Conservation (phyloP, 2,329 filamentous ascomycete species). For the Tolypocladium pustulatum region DNA sequence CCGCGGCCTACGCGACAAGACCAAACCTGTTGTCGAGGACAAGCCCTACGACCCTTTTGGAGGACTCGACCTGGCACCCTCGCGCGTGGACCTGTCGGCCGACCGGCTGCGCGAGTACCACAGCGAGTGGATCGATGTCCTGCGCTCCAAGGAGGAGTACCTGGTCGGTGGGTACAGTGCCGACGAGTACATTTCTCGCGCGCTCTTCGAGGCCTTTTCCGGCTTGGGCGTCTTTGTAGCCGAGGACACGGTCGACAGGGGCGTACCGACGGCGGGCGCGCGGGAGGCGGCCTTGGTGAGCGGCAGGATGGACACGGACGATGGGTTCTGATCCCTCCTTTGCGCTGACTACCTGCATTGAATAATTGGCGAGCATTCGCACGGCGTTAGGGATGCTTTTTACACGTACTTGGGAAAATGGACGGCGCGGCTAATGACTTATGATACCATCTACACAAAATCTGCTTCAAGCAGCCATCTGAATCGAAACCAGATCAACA, state of each 20-base stretch:
- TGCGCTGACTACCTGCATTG: background rate
- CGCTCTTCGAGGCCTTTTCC: slow-evolving; percentile 80
- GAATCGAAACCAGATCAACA: background rate
- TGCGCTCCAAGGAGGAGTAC: slow-evolving; percentile 54
- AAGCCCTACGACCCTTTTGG: slow-evolving; percentile 84
- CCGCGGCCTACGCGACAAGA: slow-evolving; percentile 65
- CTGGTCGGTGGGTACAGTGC: slow-evolving; percentile 75
- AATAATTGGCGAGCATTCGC: background rate
- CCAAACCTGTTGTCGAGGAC: slow-evolving; percentile 37
- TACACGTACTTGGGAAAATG: background rate
- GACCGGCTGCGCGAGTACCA: slow-evolving; percentile 53
- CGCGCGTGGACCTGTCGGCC: slow-evolving; percentile 53
- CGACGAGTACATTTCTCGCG: slow-evolving; percentile 69
- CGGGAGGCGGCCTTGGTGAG: slow-evolving; percentile 21
- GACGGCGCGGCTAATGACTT: background rate
- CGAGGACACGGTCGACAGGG: slow-evolving; percentile 52
- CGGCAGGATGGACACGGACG: slow-evolving; percentile 38
- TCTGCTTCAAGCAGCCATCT: background rate
- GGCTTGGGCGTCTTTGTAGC: slow-evolving; percentile 80
- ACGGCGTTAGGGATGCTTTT: background rate
- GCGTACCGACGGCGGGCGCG: slow-evolving; percentile 21
- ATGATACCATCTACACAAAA: background rate
- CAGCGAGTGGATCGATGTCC: slow-evolving; percentile 61
- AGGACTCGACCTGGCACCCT: slow-evolving; percentile 56
- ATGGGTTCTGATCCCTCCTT: slow-evolving; percentile 24